Base-by-base conservation (phyloP, 1,284 basidiomycete genomes). In the Pseudozyma pruni region DNA sequence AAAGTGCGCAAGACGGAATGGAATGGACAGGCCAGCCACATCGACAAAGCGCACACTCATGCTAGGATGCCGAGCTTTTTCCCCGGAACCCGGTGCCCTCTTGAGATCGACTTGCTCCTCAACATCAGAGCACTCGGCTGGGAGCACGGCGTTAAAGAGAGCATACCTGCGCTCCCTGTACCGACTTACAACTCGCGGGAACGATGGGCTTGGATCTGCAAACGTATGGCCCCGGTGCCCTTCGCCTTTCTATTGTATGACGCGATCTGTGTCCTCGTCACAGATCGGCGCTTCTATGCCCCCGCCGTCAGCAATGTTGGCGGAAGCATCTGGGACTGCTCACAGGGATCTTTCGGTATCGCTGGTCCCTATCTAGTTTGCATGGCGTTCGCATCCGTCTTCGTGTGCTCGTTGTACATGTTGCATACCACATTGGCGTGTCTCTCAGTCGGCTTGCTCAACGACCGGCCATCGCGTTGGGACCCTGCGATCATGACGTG, bases 101-200 rank as follows among this genome's bases (percentile, higher is more conserved):
- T 72, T 19, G 70, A 61, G 44, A 37, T 72, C 7, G 73, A 75
- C 39, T 41, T 69, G 8, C 43, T 71, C 17, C 11, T 49, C 20
- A 67, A 66, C 27, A 8, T 67, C n/a, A 49, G 73, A n/a, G 70
- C 52, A 2, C 14, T 70, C 1, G 73, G 73, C 16, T 75, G 73
- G 73, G 44, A 62, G 35, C 44, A 64, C 20, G 73, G 73, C 22
- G 37, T 68, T 16, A 57, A 51, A n/a, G 35, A 50, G 13, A 47
- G 40, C 8, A 34, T 48, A 0, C 59, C 58, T n/a, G 60, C 61
- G 14, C 32, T 54, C 1, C 67, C 67, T n/a, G 40, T 52, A 5
- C 61, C 25, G 19, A 32, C 39, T 2, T 48, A 29, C 38, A 61
- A 38, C 10, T 32, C 4, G 4, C 27, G 19, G 0, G 33, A 59